Conservation (phyloP, 768 basidiomycete species). For the Plicaturopsis crispa region DNA sequence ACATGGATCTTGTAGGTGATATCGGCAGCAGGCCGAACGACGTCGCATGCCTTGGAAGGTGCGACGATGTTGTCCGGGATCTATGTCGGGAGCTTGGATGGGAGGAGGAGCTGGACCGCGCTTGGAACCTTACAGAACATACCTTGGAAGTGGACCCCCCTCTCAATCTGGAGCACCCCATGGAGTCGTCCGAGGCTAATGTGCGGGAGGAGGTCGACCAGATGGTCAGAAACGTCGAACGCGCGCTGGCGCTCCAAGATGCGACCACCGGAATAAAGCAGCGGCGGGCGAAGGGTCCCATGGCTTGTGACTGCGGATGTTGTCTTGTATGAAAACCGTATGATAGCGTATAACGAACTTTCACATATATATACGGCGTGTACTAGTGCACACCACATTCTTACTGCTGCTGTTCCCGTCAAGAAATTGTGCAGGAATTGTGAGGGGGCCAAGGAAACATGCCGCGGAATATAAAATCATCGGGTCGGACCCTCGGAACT, state of each 20-base stretch:
- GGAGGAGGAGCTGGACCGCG: conserved; percentile 49
- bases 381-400: too few species aligned
- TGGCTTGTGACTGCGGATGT: too few species aligned
- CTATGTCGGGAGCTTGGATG: conserved; percentile 69
- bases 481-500: too few species aligned
- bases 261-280: neutral
- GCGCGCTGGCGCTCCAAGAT: neutral
- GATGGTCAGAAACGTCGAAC: neutral
- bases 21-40: conserved; percentile 49
- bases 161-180: too few species aligned
- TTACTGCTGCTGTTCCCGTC: too few species aligned
- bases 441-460: too few species aligned
- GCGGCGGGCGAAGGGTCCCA: too few species aligned
- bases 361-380: too few species aligned
- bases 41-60: conserved; percentile 58
- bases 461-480: too few species aligned
- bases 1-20: conserved; percentile 74
- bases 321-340: too few species aligned
- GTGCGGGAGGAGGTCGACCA: neutral
- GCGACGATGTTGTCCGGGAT: conserved; percentile 58
- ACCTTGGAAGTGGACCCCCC: conserved; percentile 16
- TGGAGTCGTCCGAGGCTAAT: conserved; percentile 9
- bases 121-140: conserved; percentile 48
- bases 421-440: too few species aligned
- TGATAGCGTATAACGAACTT: too few species aligned